phyloP scores from a whole-genome alignment of 257 asterid genomes.

The Nicotiana obtusifolia region DNA sequence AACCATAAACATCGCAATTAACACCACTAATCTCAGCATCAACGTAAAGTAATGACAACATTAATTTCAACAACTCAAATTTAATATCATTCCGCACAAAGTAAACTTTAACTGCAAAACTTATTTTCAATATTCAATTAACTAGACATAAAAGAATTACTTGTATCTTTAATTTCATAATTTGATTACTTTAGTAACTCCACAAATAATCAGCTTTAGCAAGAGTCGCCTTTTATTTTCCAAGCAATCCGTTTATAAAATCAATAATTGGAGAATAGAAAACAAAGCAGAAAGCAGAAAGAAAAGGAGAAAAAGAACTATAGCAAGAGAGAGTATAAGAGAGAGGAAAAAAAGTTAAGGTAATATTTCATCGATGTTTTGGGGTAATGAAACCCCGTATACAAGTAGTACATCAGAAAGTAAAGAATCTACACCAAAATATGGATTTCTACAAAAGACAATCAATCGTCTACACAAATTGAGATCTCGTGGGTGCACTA shows the following conservation, averaged over 20 bases:
- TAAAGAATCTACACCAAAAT: not conserved
- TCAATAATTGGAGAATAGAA: not conserved
- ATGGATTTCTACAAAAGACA: not conserved
- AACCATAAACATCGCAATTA: not conserved
- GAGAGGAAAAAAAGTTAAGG: not conserved
- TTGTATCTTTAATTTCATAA: no score
- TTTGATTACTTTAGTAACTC: not conserved
- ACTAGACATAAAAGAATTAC: not conserved
- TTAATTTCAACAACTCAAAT: not conserved
- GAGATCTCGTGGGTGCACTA: not conserved
- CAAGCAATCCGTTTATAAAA: not conserved
- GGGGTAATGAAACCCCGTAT: not conserved
- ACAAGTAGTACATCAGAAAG: not conserved
- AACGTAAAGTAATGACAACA: not conserved
- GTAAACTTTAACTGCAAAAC: not conserved
- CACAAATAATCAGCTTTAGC: not conserved
- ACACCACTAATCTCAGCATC: not conserved
- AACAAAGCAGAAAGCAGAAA: not conserved
- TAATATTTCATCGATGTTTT: not conserved
- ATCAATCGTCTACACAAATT: not conserved
- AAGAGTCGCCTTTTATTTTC: not conserved
- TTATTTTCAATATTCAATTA: not conserved
- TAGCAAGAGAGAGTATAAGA: not conserved
- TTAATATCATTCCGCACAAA: not conserved
- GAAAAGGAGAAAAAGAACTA: not conserved